Evolutionary conservation across 257 asterid genomes (phyloP).

Genomic region (Nicotiana otophora): DNA sequence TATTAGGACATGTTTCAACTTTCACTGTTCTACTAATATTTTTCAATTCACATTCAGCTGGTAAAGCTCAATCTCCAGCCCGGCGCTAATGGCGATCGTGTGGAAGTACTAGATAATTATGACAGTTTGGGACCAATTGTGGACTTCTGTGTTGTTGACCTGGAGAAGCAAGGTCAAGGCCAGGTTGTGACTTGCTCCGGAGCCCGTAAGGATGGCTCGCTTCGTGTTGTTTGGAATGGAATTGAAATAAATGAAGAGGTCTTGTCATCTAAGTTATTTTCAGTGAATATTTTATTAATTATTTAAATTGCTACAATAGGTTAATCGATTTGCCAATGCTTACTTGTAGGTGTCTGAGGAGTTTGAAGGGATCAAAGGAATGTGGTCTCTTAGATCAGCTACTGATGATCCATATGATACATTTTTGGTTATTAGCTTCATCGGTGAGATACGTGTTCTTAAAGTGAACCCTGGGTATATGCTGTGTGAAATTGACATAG

Average conservation of each 20-base stretch:
- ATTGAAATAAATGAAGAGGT: constrained; percentile 92
- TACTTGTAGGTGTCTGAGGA: constrained; percentile 75
- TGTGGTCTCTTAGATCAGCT: constrained; percentile 89
- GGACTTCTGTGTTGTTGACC: constrained; percentile 88
- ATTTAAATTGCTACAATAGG: not conserved
- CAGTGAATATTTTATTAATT: not conserved
- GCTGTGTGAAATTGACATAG: constrained; percentile 88
- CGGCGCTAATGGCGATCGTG: constrained; percentile 72
- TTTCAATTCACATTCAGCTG: constrained; percentile 43
- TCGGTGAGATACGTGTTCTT: constrained; percentile 81
- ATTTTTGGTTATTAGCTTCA: constrained; percentile 87
- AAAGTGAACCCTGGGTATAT: constrained; percentile 89
- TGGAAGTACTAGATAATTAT: constrained; percentile 78
- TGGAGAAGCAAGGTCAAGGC: constrained; percentile 96
- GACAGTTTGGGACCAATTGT: constrained; percentile 93
- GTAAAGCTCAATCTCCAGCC: constrained; percentile 78
- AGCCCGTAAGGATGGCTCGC: constrained; percentile 88
- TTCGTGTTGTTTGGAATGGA: constrained; percentile 84
- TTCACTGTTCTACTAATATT: not conserved
- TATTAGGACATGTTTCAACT: no score
- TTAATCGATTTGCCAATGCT: not conserved
- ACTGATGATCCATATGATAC: constrained; percentile 82
- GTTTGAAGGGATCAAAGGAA: constrained; percentile 94
- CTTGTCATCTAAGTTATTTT: constrained; percentile 2
- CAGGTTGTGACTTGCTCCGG: constrained; percentile 98